Percentiles rank a stretch among this genome's conserved stretches.
These are phyloP conservation scores for Malus orientalis DNA, from an alignment of 306 rosid species.

Conservation along the genomic window DNA sequence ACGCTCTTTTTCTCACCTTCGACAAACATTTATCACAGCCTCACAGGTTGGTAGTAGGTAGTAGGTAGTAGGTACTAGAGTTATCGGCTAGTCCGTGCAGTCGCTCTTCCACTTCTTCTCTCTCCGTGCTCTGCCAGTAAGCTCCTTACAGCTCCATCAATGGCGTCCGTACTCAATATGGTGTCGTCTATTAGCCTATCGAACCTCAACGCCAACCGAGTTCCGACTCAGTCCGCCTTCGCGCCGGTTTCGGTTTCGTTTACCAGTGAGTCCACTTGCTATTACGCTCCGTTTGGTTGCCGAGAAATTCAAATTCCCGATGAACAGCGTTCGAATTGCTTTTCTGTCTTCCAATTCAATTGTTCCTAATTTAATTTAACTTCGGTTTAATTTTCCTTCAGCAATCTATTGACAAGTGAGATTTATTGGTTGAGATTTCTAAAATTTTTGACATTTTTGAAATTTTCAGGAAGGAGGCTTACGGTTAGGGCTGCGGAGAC, in stretches of 20 bases:
- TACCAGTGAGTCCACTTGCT: slow-evolving; percentile 41
- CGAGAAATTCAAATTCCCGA: background rate
- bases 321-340: background rate
- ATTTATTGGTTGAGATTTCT: background rate
- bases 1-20: background rate
- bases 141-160: slow-evolving; percentile 15
- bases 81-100: slow-evolving; percentile 21
- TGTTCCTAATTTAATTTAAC: background rate
- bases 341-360: background rate
- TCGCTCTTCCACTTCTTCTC: background rate
- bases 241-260: slow-evolving; percentile 36
- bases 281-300: background rate
- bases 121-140: background rate
- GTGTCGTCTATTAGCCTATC: slow-evolving; percentile 29
- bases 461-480: slow-evolving; percentile 44
- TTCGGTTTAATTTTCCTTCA: background rate
- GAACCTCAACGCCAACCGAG: slow-evolving; percentile 16
- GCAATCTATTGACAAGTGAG: background rate
- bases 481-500: slow-evolving; percentile 53
- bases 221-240: slow-evolving; percentile 20
- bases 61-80: background rate
- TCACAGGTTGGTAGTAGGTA: background rate
- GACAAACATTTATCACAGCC: background rate
- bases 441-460: background rate
- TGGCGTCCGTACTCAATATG: slow-evolving; percentile 49